Percentiles rank a stretch among this genome's conserved stretches.
Evolutionary conservation across 257 asterid species (phyloP).

Genomic region (Primulina eburnea): DNA sequence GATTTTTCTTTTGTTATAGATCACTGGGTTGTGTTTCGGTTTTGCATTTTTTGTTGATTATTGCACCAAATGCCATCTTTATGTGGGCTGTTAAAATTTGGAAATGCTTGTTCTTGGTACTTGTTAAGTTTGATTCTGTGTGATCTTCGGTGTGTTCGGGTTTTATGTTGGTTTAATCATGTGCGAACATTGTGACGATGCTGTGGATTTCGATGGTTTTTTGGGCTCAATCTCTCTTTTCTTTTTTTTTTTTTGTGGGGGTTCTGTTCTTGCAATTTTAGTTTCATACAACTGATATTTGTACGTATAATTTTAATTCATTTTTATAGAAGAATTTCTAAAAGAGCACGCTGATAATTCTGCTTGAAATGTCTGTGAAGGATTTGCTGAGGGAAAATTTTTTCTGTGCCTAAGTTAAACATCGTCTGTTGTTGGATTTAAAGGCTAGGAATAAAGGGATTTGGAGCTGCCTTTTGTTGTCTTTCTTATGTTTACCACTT

Average conservation of each 20-base stretch:
- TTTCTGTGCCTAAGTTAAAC: background rate
- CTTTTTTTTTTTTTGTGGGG: background rate
- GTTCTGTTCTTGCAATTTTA: background rate
- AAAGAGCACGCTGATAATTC: background rate
- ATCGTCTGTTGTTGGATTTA: background rate
- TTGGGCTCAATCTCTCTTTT: conserved; percentile 10
- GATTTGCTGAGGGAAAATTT: background rate
- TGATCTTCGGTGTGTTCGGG: conserved; percentile 22
- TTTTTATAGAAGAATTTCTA: no score
- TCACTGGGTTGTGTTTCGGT: conserved; percentile 10
- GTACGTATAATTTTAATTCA: background rate
- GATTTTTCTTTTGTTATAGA: background rate
- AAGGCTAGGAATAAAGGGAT: background rate
- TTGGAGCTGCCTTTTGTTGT: conserved; percentile 15
- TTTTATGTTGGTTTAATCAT: conserved; percentile 18
- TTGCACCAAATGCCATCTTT: conserved; percentile 2
- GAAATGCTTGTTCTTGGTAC: conserved; percentile 8
- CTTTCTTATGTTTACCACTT: background rate
- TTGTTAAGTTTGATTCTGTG: conserved; percentile 27
- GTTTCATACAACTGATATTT: background rate
- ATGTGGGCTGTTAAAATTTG: background rate
- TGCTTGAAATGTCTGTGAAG: background rate
- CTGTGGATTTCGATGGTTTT: conserved; percentile 10
- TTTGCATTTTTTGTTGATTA: conserved; percentile 8
- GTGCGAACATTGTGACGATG: background rate